These are phyloP conservation scores for Chalaropsis ovoidea DNA, from an alignment of 2,329 filamentous ascomycete species.

Conservation along the genomic window DNA sequence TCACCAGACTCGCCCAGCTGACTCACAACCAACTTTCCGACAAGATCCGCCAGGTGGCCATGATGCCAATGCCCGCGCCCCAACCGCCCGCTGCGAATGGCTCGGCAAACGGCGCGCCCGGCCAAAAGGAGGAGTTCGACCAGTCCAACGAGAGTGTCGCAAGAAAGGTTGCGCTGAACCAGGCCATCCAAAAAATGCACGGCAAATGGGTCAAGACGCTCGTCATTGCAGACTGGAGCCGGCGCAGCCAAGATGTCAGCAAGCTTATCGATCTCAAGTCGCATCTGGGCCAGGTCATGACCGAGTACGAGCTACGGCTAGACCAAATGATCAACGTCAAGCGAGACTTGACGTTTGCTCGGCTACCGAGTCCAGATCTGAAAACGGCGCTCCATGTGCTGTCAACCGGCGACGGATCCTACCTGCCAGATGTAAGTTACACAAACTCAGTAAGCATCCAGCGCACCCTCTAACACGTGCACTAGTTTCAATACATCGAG, in stretches of 20 bases:
- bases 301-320: conserved; percentile 50
- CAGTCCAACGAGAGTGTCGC: conserved; percentile 54
- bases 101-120: conserved; percentile 31
- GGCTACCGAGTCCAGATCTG: conserved; percentile 81
- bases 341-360: conserved; percentile 57
- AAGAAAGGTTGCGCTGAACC: conserved; percentile 66
- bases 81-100: conserved; percentile 37
- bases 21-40: conserved; percentile 70
- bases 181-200: conserved; percentile 70
- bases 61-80: conserved; percentile 49
- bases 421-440: conserved; percentile 63
- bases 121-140: conserved; percentile 35
- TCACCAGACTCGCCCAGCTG: conserved; percentile 70
- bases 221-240: conserved; percentile 83
- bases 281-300: conserved; percentile 57
- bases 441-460: conserved; percentile 6
- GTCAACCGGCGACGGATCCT: conserved; percentile 63
- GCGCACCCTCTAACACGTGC: conserved; percentile 30
- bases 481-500: conserved; percentile 65
- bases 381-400: conserved; percentile 80
- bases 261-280: conserved; percentile 78
- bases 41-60: conserved; percentile 58
- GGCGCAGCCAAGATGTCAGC: conserved; percentile 66
- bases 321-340: conserved; percentile 62
- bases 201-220: conserved; percentile 87